A percentile compares a stretch with the other conserved stretches of the same genome.
Conservation (phyloP, 2,329 filamentous ascomycete genomes). For the Colletotrichum higginsianum region DNA sequence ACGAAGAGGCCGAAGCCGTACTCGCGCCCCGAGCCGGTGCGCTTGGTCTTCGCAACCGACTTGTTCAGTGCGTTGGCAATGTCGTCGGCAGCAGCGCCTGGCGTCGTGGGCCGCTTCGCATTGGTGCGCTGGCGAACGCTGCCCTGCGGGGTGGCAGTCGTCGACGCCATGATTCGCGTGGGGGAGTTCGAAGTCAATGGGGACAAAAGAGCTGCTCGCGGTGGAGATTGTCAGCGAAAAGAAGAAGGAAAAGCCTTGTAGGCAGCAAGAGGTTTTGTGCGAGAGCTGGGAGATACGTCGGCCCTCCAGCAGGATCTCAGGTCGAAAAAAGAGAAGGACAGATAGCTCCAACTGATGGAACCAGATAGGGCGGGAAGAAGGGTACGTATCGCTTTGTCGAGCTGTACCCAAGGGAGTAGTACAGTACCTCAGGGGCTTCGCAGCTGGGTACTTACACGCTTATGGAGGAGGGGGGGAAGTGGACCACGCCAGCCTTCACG, state of each 20-base stretch:
- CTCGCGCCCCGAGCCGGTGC: constrained; percentile 78
- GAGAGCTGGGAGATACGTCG: constrained; percentile 24
- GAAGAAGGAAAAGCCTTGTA: constrained; percentile 3
- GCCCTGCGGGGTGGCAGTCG: constrained; percentile 65
- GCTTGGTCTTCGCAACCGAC: constrained; percentile 54
- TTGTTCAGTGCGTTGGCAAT: constrained; percentile 68
- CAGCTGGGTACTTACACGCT: constrained; percentile 37
- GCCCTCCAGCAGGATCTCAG: constrained; percentile 14
- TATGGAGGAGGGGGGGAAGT: constrained; percentile 23
- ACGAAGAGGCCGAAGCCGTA: constrained; percentile 84
- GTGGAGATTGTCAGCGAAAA: constrained; percentile 27
- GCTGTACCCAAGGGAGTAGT: constrained; percentile 36
- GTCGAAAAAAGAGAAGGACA: constrained; percentile 38
- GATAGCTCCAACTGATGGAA: constrained; percentile 37
- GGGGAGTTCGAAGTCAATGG: constrained; percentile 44
- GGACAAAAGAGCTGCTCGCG: constrained; percentile 37
- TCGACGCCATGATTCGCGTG: constrained; percentile 55
- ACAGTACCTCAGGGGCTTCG: constrained; percentile 32
- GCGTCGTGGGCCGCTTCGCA: constrained; percentile 62
- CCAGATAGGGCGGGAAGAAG: constrained; percentile 1
- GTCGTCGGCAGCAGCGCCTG: constrained; percentile 56
- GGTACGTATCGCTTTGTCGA: constrained; percentile 36
- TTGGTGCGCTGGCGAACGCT: constrained; percentile 71
- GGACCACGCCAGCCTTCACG: constrained; percentile 34
- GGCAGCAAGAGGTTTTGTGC: constrained; percentile 11